These are phyloP conservation scores for Ustilago esculenta DNA, from an alignment of 1,284 basidiomycete genomes.

Conservation along the genomic window DNA sequence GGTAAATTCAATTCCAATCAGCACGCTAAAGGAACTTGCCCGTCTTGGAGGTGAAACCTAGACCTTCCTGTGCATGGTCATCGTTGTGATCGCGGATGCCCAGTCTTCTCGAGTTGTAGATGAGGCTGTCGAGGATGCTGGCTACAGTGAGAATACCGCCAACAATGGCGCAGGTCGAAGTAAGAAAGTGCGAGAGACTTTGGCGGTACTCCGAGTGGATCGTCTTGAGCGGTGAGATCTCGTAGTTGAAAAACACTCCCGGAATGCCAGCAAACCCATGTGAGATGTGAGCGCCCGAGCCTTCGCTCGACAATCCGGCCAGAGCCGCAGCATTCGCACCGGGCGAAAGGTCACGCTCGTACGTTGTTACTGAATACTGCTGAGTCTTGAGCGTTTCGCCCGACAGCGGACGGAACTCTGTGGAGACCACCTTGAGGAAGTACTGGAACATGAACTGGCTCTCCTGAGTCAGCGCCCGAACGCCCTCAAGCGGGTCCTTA, in stretches of 20 bases:
- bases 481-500: conserved; percentile 82
- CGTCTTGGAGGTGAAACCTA: conserved; percentile 50
- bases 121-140: conserved; percentile 84
- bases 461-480: conserved; percentile 72
- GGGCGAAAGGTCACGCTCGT: conserved; percentile 80
- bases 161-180: conserved; percentile 85
- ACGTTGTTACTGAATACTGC: conserved; percentile 94
- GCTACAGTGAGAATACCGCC: conserved; percentile 96
- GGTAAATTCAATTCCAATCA: too few relatives aligned
- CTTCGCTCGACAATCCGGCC: conserved; percentile 38
- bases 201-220: conserved; percentile 73
- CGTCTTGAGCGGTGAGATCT: conserved; percentile 73
- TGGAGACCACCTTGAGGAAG: conserved; percentile 80
- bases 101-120: conserved; percentile 73
- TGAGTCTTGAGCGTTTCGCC: conserved; percentile 74
- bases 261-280: conserved; percentile 79
- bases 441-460: conserved; percentile 72
- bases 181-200: conserved; percentile 95
- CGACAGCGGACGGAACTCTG: conserved; percentile 52
- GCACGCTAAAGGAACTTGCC: conserved; percentile 50
- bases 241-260: conserved; percentile 73
- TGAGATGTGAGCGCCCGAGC: conserved; percentile 71
- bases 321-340: conserved; percentile 30
- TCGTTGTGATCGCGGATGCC: conserved; percentile 29
- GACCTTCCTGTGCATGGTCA: conserved; percentile 36